Evolutionary conservation across 169 alveolate genomes (phyloP), one percentile per base, ranked within the genome.

Genomic region (Cytauxzoon felis): DNA sequence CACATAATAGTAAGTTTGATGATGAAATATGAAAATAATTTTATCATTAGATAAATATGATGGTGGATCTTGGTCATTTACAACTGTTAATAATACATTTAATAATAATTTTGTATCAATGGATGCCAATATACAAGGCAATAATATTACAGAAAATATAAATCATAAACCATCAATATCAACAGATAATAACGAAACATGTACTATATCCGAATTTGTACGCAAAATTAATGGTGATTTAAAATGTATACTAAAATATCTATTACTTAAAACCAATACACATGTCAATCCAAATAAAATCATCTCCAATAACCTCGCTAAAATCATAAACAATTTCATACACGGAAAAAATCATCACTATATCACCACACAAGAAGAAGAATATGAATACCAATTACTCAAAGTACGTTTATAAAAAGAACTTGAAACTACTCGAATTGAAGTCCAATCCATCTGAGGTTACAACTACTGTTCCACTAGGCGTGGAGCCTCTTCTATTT

Each of bases 151-250:
- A 13, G 57, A 48, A 48, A 13, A 48, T 13, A n/a, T 13, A 13
- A 48, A 13, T 48, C 26, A n/a, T n/a, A 13, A n/a, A 13, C 5
- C 58, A 7, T 4, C 41, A 5, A 52, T 61, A 6, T 78, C 78
- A 16, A 43, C 53, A 0, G 65, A 56, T n/a, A n/a, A n/a, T 24
- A 32, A 51, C 5, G 57, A 65, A 23, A 51, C 50, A 0, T 40
- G 48, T 13, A 73, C 51, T n/a, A 33, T 73, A 0, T 40, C 67
- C 34, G 83, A 63, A 32, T 73, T 61, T 62, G 47, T 66, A 23
- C 24, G 23, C 16, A 24, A 54, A 13, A 51, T 73, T 6, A 54
- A 63, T 13, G 83, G 83, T 5, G 51, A 73, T 41, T 52, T 73
- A 13, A 73, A 73, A 45, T 61, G 51, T 9, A 49, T 73, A 4